Conservation (phyloP, 2,329 filamentous ascomycete genomes). For the Neodidymelliopsis sp. region DNA sequence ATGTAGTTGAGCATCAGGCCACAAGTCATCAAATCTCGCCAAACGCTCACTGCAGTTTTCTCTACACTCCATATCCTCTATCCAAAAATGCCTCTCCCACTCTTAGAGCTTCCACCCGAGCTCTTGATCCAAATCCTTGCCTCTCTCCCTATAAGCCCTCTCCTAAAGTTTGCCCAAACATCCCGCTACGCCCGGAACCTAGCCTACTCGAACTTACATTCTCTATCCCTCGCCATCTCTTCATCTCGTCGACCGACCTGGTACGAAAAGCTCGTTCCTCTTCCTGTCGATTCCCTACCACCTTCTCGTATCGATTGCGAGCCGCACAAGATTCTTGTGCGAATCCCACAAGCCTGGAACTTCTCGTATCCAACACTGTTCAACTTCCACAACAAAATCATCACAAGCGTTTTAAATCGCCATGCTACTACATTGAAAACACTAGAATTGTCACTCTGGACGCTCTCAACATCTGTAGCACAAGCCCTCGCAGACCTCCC, state of each 20-base stretch:
- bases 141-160: slow-evolving; percentile 40
- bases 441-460: slow-evolving; percentile 42
- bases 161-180: slow-evolving; percentile 47
- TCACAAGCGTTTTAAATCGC: slow-evolving; percentile 32
- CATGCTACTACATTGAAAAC: slow-evolving; percentile 36
- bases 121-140: slow-evolving; percentile 42
- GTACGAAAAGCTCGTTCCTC: slow-evolving; percentile 55
- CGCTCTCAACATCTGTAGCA: slow-evolving; percentile 32
- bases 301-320: slow-evolving; percentile 8
- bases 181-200: slow-evolving; percentile 36
- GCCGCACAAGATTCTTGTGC: slow-evolving; percentile 26
- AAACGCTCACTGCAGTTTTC: too few relatives aligned
- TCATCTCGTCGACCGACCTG: slow-evolving; percentile 59
- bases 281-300: neutral
- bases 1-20: too few relatives aligned
- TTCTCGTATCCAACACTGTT: slow-evolving; percentile 32
- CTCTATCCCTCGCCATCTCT: slow-evolving; percentile 84
- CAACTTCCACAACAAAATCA: slow-evolving; percentile 40
- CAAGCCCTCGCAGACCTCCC: slow-evolving; percentile 27
- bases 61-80: too few relatives aligned
- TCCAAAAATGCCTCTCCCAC: slow-evolving; percentile 23
- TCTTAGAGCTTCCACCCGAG: slow-evolving; percentile 44
- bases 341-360: slow-evolving; percentile 30
- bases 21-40: too few relatives aligned
- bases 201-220: slow-evolving; percentile 48